Evolutionary conservation across 179 eudicot genomes (phyloP), one percentile per base, ranked within the genome.

Genomic region (Monotropa hypopitys): DNA sequence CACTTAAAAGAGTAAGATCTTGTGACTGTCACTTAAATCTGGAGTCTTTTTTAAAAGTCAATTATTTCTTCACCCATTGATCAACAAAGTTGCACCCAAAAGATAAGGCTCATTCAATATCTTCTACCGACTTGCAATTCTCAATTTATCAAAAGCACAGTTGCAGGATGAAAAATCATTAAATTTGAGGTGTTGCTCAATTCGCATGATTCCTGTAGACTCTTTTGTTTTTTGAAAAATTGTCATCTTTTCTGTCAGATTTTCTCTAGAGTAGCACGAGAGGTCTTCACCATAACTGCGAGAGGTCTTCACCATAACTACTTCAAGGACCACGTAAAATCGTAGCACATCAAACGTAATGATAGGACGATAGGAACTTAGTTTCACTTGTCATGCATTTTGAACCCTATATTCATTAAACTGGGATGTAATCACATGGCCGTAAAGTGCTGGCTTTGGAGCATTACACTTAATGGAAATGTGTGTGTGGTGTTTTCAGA

Each of bases 1-100:
- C 99, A 96, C 84, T 80, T 89, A 82, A 93, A 79, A 83, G 70
- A 84, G 99, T 91, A 82, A 91, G 99, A 86, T 72, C 59, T 10
- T 13, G 20, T 35, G 13, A 33, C 33, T 20, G 8, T 73, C 20
- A 10, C 46, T 20, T 71, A 40, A 47, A 8, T 33, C 20, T 73
- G 76, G 16, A 12, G 21, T 51, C n/a, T 2, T 47, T 70, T 23
- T n/a, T n/a, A n/a, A n/a, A n/a, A n/a, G n/a, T 47, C 4, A 26
- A 6, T 4, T 35, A n/a, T 21, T 69, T 21, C 30, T 26, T 70
- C 42, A 16, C 57, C 40, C 74, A 49, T 47, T 30, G 7, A 21
- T 43, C 13, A 70, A 6, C 73, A 5, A 26, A 23, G 45, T 70
- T 12, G 54, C 51, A 2, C 2, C 45, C 21, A 7, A 6, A 26